These are phyloP conservation scores for Pecoramyces ruminantium DNA, from an alignment of 192 early-diverging fungal species.

Conservation along the genomic window DNA sequence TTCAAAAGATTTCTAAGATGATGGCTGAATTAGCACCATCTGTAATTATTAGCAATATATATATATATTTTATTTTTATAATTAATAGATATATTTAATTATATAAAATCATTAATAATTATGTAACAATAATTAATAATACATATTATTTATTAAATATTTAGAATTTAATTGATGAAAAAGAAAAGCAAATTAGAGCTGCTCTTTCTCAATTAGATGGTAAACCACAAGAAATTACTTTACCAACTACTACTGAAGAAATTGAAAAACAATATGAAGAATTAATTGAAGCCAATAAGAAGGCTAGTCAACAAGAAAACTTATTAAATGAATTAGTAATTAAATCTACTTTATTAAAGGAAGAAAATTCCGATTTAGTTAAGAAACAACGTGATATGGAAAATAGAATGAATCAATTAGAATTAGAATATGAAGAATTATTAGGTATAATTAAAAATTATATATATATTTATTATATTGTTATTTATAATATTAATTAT, in stretches of 20 bases:
- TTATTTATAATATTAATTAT: too few species aligned
- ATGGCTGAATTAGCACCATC: constrained; percentile 65
- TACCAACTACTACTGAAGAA: constrained; percentile 32
- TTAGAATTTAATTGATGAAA: constrained; percentile 48
- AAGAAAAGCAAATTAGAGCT: constrained; percentile 56
- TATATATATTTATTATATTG: too few species aligned
- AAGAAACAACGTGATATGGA: constrained; percentile 51
- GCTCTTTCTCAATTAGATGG: constrained; percentile 40
- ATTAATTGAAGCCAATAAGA: constrained; percentile 44
- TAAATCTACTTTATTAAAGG: constrained; percentile 6
- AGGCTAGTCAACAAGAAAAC: constrained; percentile 40
- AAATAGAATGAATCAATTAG: constrained; percentile 41
- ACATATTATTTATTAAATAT: too few species aligned
- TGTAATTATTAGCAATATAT: constrained; percentile 15
- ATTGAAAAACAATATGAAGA: constrained; percentile 49
- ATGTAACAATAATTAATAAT: too few species aligned
- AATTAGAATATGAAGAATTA: constrained; percentile 70
- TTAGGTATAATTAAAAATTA: constrained; percentile 20
- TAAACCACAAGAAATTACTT: constrained; percentile 29
- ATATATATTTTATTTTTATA: too few species aligned
- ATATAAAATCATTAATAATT: too few species aligned
- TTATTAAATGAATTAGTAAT: constrained; percentile 31
- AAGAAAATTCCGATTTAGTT: constrained; percentile 34
- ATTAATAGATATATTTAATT: too few species aligned
- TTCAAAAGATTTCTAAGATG: constrained; percentile 72